Percentiles rank a stretch among this genome's conserved stretches.
Conservation (phyloP, 768 basidiomycete genomes). For the Psilocybe tampanensis region DNA sequence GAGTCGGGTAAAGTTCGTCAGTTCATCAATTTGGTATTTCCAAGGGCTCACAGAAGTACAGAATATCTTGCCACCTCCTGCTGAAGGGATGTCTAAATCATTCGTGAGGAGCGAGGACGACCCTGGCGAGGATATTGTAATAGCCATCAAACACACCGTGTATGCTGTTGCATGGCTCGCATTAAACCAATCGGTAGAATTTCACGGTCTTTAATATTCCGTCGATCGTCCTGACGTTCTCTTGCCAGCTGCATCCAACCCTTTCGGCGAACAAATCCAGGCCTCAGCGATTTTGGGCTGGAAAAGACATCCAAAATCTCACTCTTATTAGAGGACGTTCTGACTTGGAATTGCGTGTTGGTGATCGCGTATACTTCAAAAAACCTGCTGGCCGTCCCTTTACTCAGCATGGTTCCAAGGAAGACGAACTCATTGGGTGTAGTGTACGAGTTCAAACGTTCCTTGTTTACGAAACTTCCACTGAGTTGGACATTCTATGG, state of each 20-base stretch:
- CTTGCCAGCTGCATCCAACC: conserved; percentile 56
- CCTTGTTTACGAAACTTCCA: conserved; percentile 70
- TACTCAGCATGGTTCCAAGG: conserved; percentile 63
- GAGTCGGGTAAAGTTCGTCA: conserved; percentile 69
- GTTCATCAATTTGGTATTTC: conserved; percentile 4
- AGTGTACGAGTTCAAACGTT: conserved; percentile 57
- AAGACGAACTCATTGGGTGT: conserved; percentile 41
- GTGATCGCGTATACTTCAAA: conserved; percentile 70
- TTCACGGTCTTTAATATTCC: conserved; percentile 5
- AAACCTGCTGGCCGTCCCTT: conserved; percentile 46
- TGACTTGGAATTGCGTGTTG: conserved; percentile 69
- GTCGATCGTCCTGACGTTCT: background rate
- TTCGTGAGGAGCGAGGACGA: conserved; percentile 32
- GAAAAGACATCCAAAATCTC: conserved; percentile 62
- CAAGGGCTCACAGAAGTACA: conserved; percentile 24
- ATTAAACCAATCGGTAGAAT: conserved; percentile 77
- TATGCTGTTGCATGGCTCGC: conserved; percentile 87
- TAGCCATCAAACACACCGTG: conserved; percentile 74
- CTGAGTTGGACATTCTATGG: conserved; percentile 79
- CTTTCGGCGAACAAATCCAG: conserved; percentile 60
- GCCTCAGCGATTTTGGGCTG: conserved; percentile 78
- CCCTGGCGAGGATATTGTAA: conserved; percentile 61
- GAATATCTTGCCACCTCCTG: conserved; percentile 67
- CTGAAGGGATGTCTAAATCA: conserved; percentile 43
- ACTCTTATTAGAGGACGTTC: conserved; percentile 62